These are phyloP conservation scores for Suillus cothurnatus DNA, from an alignment of 768 basidiomycete genomes.

Conservation along the genomic window DNA sequence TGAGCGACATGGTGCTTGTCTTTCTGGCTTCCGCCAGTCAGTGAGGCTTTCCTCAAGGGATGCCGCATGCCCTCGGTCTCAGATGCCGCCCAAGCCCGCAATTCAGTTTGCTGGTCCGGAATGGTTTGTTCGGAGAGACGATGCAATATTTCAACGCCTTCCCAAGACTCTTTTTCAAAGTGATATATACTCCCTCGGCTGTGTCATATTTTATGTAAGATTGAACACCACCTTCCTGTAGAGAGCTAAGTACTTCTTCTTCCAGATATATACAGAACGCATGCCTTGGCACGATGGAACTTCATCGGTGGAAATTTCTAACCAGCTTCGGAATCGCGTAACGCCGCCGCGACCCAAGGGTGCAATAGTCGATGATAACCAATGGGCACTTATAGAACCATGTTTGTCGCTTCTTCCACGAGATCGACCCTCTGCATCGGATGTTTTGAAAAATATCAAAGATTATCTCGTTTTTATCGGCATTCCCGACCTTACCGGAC, in stretches of 20 bases:
- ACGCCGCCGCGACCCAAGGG: not conserved
- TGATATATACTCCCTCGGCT: not conserved
- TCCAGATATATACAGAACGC: not conserved
- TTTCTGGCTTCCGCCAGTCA: constrained; percentile 6
- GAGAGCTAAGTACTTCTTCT: not conserved
- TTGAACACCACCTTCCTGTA: not conserved
- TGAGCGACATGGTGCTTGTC: not conserved
- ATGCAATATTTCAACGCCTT: not conserved
- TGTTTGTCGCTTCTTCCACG: not conserved
- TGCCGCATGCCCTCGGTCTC: not conserved
- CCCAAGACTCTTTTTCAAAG: constrained; percentile 3
- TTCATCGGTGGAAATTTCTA: not conserved
- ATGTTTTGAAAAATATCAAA: not conserved
- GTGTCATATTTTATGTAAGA: not conserved
- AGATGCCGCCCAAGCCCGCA: not conserved
- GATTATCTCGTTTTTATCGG: not conserved
- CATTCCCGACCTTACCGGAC: not conserved
- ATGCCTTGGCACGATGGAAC: not conserved
- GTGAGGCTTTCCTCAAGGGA: not conserved
- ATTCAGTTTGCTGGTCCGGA: not conserved
- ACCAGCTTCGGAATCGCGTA: not conserved
- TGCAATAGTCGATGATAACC: not conserved
- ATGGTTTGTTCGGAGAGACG: not conserved
- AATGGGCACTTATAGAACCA: not conserved
- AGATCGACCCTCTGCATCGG: not conserved